phyloP scores from a whole-genome alignment of 805 yeast genomes.

The Cyberlindnera euphorbiiphila region DNA sequence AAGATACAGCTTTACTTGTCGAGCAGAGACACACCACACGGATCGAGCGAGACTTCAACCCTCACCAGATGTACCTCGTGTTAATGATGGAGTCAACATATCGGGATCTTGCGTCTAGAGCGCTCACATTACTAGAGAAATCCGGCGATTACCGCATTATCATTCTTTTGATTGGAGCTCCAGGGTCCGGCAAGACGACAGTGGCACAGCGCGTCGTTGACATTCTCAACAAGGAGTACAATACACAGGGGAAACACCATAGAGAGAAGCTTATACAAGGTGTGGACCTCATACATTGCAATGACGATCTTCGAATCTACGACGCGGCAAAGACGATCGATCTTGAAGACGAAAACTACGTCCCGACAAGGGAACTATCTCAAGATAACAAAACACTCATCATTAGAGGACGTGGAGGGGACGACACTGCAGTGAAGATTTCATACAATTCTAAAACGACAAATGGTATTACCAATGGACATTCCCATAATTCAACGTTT shows the following conservation, averaged over 20 bases:
- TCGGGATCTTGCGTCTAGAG: constrained; percentile 30
- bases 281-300: constrained; percentile 6
- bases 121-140: constrained; percentile 27
- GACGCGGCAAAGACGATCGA: constrained; percentile 8
- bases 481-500: constrained; percentile 14
- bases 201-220: constrained; percentile 46
- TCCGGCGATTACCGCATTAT: constrained; percentile 42
- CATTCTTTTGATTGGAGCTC: constrained; percentile 67
- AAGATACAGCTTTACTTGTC: no score
- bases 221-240: constrained; percentile 33
- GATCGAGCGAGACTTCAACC: no score
- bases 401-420: constrained; percentile 26
- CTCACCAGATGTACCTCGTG: constrained; percentile 11
- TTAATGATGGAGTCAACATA: constrained; percentile 30
- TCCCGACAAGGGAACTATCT: constrained; percentile 1
- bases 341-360: constrained; percentile 21
- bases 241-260: constrained; percentile 13
- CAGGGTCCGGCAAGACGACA: constrained; percentile 86
- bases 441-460: no score
- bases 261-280: constrained; percentile 2
- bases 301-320: constrained; percentile 13
- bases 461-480: neutral
- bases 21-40: no score
- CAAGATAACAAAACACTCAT: constrained; percentile 8
- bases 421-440: constrained; percentile 24